A percentile compares a stretch with the other conserved stretches of the same genome.
Evolutionary conservation across 106 monocot genomes (phyloP).

Genomic region (Vanilla planifolia): DNA sequence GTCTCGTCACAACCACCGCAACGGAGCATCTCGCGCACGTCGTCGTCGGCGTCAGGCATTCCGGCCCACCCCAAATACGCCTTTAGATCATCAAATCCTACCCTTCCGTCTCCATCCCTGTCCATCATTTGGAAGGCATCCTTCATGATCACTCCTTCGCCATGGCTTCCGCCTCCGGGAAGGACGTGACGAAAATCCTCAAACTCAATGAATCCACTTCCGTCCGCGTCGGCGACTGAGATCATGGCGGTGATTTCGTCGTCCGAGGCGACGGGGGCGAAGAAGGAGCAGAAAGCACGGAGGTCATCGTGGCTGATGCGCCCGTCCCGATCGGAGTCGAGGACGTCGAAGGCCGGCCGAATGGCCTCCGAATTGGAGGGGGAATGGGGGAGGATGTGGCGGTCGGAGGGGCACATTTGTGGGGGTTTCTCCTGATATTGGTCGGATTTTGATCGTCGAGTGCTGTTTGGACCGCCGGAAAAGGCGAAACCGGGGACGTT

Average conservation of each 20-base stretch:
- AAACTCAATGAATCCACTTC: conserved; percentile 75
- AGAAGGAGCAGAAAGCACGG: conserved; percentile 35
- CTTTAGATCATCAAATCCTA: conserved; percentile 80
- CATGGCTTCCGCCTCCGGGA: conserved; percentile 1
- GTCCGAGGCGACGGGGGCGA: conserved; percentile 7
- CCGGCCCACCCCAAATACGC: conserved; percentile 42
- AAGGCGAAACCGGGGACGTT: too few species aligned
- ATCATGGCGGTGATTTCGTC: conserved; percentile 74
- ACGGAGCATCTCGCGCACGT: conserved; percentile 60
- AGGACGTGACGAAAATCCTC: conserved; percentile 80
- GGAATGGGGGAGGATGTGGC: conserved; percentile 8
- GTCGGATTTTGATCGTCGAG: too few species aligned
- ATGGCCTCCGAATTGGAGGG: conserved; percentile 7
- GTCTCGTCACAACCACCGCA: conserved; percentile 35
- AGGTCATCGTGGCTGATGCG: conserved; percentile 77
- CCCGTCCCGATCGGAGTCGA: conserved; percentile 88
- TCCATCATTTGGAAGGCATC: conserved; percentile 84
- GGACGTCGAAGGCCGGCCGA: conserved; percentile 68
- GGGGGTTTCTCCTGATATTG: not conserved
- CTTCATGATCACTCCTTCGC: conserved; percentile 19
- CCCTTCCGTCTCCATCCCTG: conserved; percentile 76
- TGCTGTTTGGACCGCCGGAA: too few species aligned
- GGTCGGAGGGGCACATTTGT: conserved; percentile 59
- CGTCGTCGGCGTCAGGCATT: conserved; percentile 44
- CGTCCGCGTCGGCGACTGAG: conserved; percentile 59